phyloP scores from a whole-genome alignment of 2,329 filamentous ascomycete genomes.

The Aspergillus uvarum region DNA sequence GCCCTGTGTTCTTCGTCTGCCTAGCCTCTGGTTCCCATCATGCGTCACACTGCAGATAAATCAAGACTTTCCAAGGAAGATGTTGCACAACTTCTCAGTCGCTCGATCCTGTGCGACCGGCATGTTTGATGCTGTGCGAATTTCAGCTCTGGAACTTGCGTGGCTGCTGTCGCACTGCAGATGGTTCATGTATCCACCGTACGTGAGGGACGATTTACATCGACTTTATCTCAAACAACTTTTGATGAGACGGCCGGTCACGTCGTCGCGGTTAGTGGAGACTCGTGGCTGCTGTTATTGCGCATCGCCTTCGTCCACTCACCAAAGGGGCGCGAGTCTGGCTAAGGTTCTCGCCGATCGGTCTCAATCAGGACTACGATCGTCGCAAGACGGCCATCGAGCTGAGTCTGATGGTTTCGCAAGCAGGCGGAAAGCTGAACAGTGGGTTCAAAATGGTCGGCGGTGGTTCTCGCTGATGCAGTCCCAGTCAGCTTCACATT shows the following conservation, averaged over 20 bases:
- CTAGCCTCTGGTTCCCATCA: too few species aligned
- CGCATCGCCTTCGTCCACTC: background rate
- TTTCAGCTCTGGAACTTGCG: background rate
- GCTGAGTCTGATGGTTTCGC: background rate
- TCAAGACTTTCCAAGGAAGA: background rate
- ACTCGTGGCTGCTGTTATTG: background rate
- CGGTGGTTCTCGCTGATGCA: background rate
- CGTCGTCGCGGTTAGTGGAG: background rate
- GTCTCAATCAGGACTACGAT: background rate
- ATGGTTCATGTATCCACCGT: background rate
- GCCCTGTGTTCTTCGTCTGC: too few species aligned
- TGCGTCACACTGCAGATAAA: too few species aligned
- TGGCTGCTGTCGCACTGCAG: background rate
- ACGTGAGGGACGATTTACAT: background rate
- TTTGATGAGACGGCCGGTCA: background rate
- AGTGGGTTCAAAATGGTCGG: background rate
- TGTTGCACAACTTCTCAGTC: background rate
- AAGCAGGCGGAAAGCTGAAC: background rate
- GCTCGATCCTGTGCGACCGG: background rate
- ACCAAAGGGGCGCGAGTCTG: background rate
- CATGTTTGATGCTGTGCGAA: too few species aligned
- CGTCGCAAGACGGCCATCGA: background rate
- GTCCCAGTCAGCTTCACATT: background rate
- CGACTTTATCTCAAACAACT: background rate
- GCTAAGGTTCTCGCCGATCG: background rate